Conservation (phyloP, 441 rosid species). For the Erodium chrysanthum region DNA sequence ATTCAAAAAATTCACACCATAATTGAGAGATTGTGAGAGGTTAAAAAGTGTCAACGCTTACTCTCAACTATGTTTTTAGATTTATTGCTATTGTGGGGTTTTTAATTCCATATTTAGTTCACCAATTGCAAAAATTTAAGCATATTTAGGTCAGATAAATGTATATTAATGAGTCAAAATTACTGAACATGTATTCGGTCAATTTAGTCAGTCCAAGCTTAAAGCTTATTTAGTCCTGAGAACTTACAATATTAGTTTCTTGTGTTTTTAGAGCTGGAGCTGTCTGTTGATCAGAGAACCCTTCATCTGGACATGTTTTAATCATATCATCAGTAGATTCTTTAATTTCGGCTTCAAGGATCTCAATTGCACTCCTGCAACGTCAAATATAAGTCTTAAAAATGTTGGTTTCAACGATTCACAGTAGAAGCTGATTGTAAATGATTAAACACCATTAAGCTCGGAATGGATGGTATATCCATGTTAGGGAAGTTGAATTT, state of each 20-base stretch:
- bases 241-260: conserved; percentile 19
- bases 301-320: conserved; percentile 2
- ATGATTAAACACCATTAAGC: not conserved
- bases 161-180: not conserved
- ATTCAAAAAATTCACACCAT: too few relatives aligned
- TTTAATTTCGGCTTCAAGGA: conserved; percentile 57
- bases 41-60: too few relatives aligned
- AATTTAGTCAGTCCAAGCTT: not conserved
- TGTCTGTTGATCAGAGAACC: conserved; percentile 13
- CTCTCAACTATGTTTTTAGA: not conserved
- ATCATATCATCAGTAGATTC: conserved; percentile 24
- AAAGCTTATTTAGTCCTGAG: not conserved
- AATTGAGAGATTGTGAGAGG: too few relatives aligned
- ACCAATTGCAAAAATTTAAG: not conserved
- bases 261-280: not conserved
- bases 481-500: not conserved
- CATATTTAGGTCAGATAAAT: not conserved
- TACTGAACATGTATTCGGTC: not conserved
- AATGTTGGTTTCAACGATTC: not conserved
- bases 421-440: not conserved
- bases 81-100: not conserved
- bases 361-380: conserved; percentile 69
- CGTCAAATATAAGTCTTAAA: not conserved
- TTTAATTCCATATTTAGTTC: not conserved
- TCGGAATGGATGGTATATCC: not conserved